Evolutionary conservation across 441 rosid species (phyloP).

Genomic region (Croton setiger): DNA sequence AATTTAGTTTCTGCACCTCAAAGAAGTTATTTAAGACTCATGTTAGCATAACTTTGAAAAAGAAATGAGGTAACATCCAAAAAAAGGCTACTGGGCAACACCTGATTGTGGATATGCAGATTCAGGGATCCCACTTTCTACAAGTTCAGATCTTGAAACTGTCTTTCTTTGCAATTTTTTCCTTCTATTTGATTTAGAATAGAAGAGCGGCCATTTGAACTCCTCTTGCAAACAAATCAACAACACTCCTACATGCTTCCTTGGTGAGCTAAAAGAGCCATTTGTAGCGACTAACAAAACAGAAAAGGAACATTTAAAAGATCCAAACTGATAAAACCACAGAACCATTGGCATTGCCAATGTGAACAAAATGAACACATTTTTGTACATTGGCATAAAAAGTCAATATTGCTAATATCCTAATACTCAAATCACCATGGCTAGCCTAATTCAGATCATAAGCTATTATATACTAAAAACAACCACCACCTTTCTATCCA

Average conservation of each 20-base stretch:
- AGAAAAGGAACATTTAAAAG: constrained; percentile 16
- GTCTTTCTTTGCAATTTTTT: constrained; percentile 32
- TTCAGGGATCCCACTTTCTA: constrained; percentile 53
- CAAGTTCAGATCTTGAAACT: constrained; percentile 57
- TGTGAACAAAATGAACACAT: neutral
- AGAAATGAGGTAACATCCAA: neutral
- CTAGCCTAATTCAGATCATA: neutral
- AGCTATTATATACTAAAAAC: neutral
- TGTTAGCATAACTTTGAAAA: constrained; percentile 19
- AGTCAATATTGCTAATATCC: too few species aligned
- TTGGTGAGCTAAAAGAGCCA: constrained; percentile 27
- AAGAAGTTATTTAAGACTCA: constrained; percentile 23
- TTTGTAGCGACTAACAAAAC: constrained; percentile 38
- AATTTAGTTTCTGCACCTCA: constrained; percentile 58
- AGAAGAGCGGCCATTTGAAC: constrained; percentile 24
- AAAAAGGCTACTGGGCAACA: constrained; percentile 25
- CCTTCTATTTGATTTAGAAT: constrained; percentile 26
- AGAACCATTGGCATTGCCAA: neutral
- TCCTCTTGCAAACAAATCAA: constrained; percentile 28
- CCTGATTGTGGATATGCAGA: constrained; percentile 55
- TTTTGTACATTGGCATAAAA: neutral
- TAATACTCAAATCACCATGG: neutral
- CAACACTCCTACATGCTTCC: constrained; percentile 28
- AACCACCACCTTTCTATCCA: neutral
- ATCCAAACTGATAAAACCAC: neutral